phyloP scores from a whole-genome alignment of 306 rosid genomes.

The Vachellia collinsii region DNA sequence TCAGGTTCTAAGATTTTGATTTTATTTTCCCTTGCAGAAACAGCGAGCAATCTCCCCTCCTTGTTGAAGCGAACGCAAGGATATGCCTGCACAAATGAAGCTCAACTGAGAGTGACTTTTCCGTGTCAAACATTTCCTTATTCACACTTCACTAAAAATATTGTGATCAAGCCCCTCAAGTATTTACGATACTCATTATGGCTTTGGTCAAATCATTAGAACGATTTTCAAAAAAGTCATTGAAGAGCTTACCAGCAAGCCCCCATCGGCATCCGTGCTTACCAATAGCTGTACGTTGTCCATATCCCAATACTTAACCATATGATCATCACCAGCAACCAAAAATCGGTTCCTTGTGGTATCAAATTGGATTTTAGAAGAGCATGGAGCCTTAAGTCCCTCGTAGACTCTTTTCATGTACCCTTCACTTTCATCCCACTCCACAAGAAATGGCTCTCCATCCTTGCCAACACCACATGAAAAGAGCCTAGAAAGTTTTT shows the following conservation, averaged over 20 bases:
- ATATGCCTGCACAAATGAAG: conserved; percentile 39
- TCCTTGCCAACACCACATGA: conserved; percentile 44
- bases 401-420: conserved; percentile 35
- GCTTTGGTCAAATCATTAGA: neutral
- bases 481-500: conserved; percentile 44
- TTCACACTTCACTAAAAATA: neutral
- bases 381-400: conserved; percentile 44
- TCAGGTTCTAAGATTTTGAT: conserved; percentile 48
- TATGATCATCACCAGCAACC: conserved; percentile 51
- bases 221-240: neutral
- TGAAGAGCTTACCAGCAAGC: conserved; percentile 39
- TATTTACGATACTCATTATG: neutral
- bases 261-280: conserved; percentile 37
- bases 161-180: too few species aligned
- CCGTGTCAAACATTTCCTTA: neutral
- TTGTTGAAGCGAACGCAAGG: conserved; percentile 58
- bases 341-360: conserved; percentile 37
- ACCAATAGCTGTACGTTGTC: conserved; percentile 39
- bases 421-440: conserved; percentile 53
- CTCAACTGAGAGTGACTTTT: neutral
- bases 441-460: conserved; percentile 49
- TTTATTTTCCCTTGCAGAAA: conserved; percentile 47
- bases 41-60: conserved; percentile 53
- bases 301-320: conserved; percentile 55
- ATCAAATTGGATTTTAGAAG: conserved; percentile 41